Evolutionary conservation across 225 moss, liverwort and hornwort species (phyloP).

Genomic region (Polytrichum commune): DNA sequence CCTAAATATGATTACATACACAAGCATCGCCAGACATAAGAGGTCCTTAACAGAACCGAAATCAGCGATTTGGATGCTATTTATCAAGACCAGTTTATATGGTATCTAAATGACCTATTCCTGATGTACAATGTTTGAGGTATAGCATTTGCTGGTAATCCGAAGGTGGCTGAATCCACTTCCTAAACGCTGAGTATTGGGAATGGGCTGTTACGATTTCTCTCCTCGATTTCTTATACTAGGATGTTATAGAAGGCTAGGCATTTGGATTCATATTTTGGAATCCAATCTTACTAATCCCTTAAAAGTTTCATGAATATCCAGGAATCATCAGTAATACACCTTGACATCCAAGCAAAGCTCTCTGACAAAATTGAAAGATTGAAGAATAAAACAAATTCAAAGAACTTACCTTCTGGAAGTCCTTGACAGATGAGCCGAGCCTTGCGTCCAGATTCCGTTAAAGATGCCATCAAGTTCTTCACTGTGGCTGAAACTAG

Average conservation of each 20-base stretch:
- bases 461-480: slow-evolving; percentile 65
- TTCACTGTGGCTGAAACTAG: slow-evolving; percentile 66
- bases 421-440: slow-evolving; percentile 90
- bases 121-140: neutral
- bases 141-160: neutral
- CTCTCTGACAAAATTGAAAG: neutral
- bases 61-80: no score
- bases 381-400: neutral
- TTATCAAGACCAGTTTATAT: no score
- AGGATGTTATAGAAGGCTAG: neutral
- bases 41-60: no score
- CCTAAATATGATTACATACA: no score
- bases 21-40: no score
- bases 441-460: slow-evolving; percentile 78
- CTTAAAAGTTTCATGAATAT: neutral
- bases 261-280: no score
- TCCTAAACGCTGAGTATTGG: neutral
- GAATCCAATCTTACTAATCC: no score
- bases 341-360: neutral
- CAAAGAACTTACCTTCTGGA: slow-evolving; percentile 55
- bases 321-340: neutral
- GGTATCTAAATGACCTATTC: neutral
- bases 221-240: neutral
- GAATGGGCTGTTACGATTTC: neutral
- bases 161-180: neutral